Base-by-base conservation (phyloP, 2,329 filamentous ascomycete species). In the Colletotrichum liriopes region DNA sequence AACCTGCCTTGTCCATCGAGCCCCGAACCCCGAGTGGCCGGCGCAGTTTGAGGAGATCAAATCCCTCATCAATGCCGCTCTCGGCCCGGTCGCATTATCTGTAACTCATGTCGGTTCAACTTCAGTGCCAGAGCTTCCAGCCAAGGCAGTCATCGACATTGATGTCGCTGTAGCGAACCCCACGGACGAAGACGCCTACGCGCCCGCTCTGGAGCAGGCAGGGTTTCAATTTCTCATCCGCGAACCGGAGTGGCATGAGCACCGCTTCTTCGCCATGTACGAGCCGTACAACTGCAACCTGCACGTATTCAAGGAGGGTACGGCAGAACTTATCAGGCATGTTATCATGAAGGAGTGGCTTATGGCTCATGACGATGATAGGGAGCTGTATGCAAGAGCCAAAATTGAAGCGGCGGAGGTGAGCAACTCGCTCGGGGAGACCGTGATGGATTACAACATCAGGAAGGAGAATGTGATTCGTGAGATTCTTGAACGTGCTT, bases 91-190 rank as follows among this genome's bases (percentile, higher is more conserved):
- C 5, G 74, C 78, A 45, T 73, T 81, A n/a, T 75, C 77, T 29
- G 78, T 89, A 63, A 74, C 79, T 23, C 87, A 89, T 75, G 80
- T 84, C 41, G 87, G 87, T 35, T 88, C 86, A 16, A 89, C 88
- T 37, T 85, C 84, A 62, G 80, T 89, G 8, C 85, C 85, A 0
- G 79, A 78, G 9, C 81, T 89, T 4, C 80, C 85, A 0, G 87
- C 88, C 56, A 89, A 89, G 78, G 80, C 82, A 39, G 78, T 88
- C 58, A 86, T 89, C 58, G 87, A 89, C 75, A 81, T 89, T 37
- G 88, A 89, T 74, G 77, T 89, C 11, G 79, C 84, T 4, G 80
- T 89, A 9, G 59, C 75, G 3, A 79, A 87, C 59, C 70, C 82
- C 32, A 74, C 74, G 14, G 80, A 83, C 49, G 86, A 89, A 74